phyloP scores from a whole-genome alignment of 2,329 filamentous ascomycete species.

The Aaosphaeria arxii region DNA sequence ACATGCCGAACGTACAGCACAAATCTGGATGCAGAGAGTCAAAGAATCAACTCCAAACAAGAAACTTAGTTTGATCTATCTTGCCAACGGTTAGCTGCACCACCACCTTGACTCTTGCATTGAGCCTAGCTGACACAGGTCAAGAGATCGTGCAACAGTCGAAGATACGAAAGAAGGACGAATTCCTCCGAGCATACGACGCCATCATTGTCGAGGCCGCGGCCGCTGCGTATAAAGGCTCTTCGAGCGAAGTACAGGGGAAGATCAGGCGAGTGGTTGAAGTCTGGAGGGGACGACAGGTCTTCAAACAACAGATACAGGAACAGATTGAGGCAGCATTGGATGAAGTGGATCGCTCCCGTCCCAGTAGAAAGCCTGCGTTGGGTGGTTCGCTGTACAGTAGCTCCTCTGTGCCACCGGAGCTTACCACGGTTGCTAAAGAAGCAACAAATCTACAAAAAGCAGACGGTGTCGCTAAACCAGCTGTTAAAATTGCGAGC shows the following conservation, averaged over 20 bases:
- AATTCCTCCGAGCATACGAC: constrained; percentile 89
- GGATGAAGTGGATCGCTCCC: constrained; percentile 60
- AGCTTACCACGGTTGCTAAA: constrained; percentile 72
- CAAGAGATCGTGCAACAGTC: constrained; percentile 94
- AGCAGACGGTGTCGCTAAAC: constrained; percentile 64
- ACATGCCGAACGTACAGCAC: constrained; percentile 86
- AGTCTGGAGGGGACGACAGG: constrained; percentile 83
- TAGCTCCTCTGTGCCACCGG: constrained; percentile 63
- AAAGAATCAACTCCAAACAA: constrained; percentile 85
- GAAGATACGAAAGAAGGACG: constrained; percentile 85
- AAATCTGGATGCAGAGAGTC: constrained; percentile 86
- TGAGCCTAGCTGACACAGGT: constrained; percentile 10
- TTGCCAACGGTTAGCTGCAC: constrained; percentile 75
- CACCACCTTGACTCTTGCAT: constrained; percentile 7
- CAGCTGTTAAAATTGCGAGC: constrained; percentile 67
- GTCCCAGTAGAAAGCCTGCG: constrained; percentile 53
- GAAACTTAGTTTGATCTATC: constrained; percentile 85
- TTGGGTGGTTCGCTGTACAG: constrained; percentile 71
- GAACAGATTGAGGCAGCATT: constrained; percentile 76
- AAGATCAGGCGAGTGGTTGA: constrained; percentile 89
- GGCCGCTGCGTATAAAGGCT: constrained; percentile 84
- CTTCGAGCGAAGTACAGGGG: constrained; percentile 75
- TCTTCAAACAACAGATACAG: constrained; percentile 81
- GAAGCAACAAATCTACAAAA: constrained; percentile 74
- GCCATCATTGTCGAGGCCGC: constrained; percentile 91